These are phyloP conservation scores for Eugenia klotzschiana DNA, from an alignment of 441 rosid species.

Conservation along the genomic window DNA sequence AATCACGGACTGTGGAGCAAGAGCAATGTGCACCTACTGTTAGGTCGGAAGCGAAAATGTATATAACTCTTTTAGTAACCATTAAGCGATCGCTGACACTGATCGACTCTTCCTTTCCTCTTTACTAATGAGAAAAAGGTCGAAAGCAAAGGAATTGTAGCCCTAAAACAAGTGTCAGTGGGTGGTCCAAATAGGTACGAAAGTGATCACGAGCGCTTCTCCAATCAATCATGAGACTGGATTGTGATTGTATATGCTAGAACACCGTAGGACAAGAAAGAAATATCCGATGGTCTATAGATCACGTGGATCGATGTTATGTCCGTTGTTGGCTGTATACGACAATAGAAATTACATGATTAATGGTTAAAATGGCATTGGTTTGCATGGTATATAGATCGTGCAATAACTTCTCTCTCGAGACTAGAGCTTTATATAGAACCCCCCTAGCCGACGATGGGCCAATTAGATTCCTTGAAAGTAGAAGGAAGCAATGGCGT, in stretches of 20 bases:
- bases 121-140: neutral
- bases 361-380: neutral
- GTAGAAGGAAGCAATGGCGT: neutral
- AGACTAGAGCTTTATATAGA: neutral
- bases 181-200: neutral
- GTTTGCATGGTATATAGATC: neutral
- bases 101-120: rapidly evolving
- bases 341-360: neutral
- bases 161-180: rapidly evolving
- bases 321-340: too few species aligned
- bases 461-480: neutral
- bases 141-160: neutral
- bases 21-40: neutral
- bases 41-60: neutral
- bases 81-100: neutral
- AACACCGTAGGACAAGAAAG: too few species aligned
- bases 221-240: rapidly evolving
- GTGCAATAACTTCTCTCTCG: neutral
- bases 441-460: rapidly evolving
- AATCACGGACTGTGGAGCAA: neutral
- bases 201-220: rapidly evolving
- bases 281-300: too few species aligned
- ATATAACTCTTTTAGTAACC: neutral
- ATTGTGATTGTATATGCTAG: neutral
- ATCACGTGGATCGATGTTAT: too few species aligned